These are phyloP conservation scores for Erodium texanum DNA, from an alignment of 441 rosid species.

Conservation along the genomic window DNA sequence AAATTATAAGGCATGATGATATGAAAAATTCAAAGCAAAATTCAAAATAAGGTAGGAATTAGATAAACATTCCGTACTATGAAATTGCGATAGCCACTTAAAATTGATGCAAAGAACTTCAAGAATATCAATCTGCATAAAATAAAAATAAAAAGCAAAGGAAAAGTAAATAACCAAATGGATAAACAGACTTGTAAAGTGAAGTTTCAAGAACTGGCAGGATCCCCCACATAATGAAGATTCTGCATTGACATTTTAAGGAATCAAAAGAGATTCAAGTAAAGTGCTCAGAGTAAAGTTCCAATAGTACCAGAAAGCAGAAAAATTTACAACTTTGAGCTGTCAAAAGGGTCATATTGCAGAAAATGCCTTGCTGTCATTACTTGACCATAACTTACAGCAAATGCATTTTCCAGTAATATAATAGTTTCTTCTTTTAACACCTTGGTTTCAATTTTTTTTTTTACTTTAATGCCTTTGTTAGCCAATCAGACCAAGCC, in stretches of 20 bases:
- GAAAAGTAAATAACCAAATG: not conserved
- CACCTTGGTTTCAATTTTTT: no score
- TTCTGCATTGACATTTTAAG: conserved; percentile 4
- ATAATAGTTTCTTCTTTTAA: no score
- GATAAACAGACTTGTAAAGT: not conserved
- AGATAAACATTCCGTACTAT: conserved; percentile 44
- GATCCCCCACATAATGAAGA: not conserved
- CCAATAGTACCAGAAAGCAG: not conserved
- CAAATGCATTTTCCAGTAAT: no score
- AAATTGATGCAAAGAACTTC: conserved; percentile 84
- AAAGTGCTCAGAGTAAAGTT: conserved; percentile 9
- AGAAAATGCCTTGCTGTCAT: no score
- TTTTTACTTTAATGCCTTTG: no score
- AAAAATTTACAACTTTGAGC: not conserved
- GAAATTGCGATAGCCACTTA: conserved; percentile 94
- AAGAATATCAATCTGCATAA: conserved; percentile 63
- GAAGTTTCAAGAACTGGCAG: not conserved
- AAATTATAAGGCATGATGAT: conserved; percentile 6
- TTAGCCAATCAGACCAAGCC: not conserved
- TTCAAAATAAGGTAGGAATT: conserved; percentile 9
- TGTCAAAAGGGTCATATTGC: conserved; percentile 3
- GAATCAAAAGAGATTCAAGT: conserved; percentile 6
- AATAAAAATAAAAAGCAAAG: not conserved
- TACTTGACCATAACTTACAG: no score
- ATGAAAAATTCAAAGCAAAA: not conserved